phyloP scores from a whole-genome alignment of 2,329 filamentous ascomycete species.

The Hypoxylon sp. region DNA sequence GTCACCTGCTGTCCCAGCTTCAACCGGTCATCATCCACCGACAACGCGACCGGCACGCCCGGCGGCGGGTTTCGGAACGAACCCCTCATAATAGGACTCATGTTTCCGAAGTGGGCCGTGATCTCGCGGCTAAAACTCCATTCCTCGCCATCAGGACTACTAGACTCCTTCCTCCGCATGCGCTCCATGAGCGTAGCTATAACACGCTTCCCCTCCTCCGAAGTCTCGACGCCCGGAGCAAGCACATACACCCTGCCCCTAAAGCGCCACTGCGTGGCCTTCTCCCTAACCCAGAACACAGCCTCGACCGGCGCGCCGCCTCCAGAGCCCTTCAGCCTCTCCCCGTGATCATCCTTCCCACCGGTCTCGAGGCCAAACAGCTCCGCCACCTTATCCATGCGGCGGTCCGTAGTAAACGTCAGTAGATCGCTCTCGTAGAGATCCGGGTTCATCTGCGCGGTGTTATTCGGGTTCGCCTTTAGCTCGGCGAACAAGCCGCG shows the following conservation, averaged over 20 bases:
- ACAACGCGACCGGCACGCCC: conserved; percentile 70
- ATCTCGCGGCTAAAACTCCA: conserved; percentile 88
- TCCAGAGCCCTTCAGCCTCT: conserved; percentile 63
- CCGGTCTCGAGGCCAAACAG: conserved; percentile 69
- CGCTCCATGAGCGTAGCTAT: conserved; percentile 71
- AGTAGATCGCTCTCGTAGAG: conserved; percentile 82
- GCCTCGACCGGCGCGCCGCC: conserved; percentile 83
- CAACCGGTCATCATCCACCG: conserved; percentile 59
- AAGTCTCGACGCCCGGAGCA: conserved; percentile 70
- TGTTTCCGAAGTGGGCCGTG: conserved; percentile 90
- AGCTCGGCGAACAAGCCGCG: conserved; percentile 86
- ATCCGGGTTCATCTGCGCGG: conserved; percentile 78
- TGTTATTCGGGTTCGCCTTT: conserved; percentile 79
- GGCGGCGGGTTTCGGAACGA: conserved; percentile 81
- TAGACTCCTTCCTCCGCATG: conserved; percentile 69
- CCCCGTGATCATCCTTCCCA: conserved; percentile 51
- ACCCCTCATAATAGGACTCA: conserved; percentile 84
- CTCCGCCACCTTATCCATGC: conserved; percentile 87
- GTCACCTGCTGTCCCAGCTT: conserved; percentile 75
- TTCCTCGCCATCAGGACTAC: conserved; percentile 57
- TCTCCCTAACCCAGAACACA: conserved; percentile 75
- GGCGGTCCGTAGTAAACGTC: conserved; percentile 87
- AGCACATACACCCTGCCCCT: conserved; percentile 83
- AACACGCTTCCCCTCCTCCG: conserved; percentile 69
- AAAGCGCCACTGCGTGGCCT: conserved; percentile 86